A percentile compares a stretch with the other conserved stretches of the same genome.
Evolutionary conservation across 768 basidiomycete genomes (phyloP).

Genomic region (Leccinum arenicola): DNA sequence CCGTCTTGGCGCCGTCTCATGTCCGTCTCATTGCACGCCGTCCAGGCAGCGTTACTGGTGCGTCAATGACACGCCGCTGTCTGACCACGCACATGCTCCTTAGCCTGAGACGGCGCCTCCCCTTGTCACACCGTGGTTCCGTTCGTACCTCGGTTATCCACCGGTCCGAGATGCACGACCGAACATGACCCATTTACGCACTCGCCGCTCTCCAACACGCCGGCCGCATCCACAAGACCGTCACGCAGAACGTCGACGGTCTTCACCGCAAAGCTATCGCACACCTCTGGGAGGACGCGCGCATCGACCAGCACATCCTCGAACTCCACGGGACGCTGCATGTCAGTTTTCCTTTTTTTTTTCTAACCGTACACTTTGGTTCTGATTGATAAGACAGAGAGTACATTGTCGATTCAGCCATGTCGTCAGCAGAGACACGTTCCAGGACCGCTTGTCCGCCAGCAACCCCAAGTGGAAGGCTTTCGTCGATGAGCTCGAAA

Average conservation of each 20-base stretch:
- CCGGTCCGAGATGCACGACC: constrained; percentile 80
- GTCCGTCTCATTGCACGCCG: background rate
- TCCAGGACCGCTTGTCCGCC: constrained; percentile 69
- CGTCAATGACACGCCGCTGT: constrained; percentile 11
- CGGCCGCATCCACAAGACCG: constrained; percentile 54
- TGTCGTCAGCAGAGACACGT: constrained; percentile 57
- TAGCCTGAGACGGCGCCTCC: too few relatives aligned
- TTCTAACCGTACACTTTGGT: background rate
- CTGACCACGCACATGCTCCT: background rate
- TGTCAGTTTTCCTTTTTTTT: constrained; percentile 38
- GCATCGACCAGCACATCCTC: constrained; percentile 48
- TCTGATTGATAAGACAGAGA: constrained; percentile 34
- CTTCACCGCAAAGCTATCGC: constrained; percentile 82
- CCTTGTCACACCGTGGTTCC: constrained; percentile 40
- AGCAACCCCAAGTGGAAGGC: constrained; percentile 80
- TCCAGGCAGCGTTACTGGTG: constrained; percentile 83
- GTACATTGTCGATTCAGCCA: constrained; percentile 82
- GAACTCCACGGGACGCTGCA: constrained; percentile 90
- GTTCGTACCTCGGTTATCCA: constrained; percentile 80
- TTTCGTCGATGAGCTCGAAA: constrained; percentile 62
- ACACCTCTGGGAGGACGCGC: constrained; percentile 40
- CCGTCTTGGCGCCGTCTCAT: constrained; percentile 6
- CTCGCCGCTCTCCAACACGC: constrained; percentile 79
- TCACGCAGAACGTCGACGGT: constrained; percentile 95
- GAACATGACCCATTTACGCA: constrained; percentile 84